These are phyloP conservation scores for Platanus orientalis DNA, from an alignment of 164 flowering plant species.

Conservation along the genomic window DNA sequence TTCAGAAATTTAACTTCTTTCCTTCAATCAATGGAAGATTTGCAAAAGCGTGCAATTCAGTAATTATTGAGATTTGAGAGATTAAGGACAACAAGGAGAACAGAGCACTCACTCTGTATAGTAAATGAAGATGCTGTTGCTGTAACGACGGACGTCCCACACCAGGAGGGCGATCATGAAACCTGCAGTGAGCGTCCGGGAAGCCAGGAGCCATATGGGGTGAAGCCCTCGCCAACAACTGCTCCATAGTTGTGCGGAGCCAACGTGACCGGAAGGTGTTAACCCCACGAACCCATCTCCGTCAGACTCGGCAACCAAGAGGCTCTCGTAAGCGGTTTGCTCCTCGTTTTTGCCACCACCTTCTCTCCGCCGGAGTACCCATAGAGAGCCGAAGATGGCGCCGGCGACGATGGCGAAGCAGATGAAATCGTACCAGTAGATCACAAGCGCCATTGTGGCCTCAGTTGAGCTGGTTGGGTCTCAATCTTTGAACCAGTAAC, in stretches of 20 bases:
- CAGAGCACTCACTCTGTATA: constrained; percentile 65
- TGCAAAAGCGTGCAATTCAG: too few species aligned
- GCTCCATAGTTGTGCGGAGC: constrained; percentile 46
- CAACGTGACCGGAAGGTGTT: constrained; percentile 23
- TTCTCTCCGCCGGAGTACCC: constrained; percentile 35
- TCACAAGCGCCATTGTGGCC: constrained; percentile 35
- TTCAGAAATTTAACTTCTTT: too few species aligned
- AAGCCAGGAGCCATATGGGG: constrained; percentile 48
- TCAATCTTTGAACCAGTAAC: too few species aligned
- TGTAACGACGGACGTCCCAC: constrained; percentile 45
- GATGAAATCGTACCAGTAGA: constrained; percentile 53
- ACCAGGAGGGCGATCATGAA: constrained; percentile 35
- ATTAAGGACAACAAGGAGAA: too few species aligned
- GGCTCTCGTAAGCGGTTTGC: constrained; percentile 30
- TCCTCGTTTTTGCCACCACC: constrained; percentile 17
- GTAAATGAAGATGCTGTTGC: constrained; percentile 41
- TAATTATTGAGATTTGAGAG: too few species aligned
- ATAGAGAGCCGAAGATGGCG: constrained; percentile 33
- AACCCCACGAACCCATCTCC: constrained; percentile 15
- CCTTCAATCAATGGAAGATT: too few species aligned
- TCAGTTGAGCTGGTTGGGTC: too few species aligned
- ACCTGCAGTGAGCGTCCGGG: constrained; percentile 30
- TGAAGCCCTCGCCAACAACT: constrained; percentile 62
- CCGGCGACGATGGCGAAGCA: constrained; percentile 51
- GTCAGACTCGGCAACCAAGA: constrained; percentile 21